Base-by-base conservation (phyloP, 176 grass and related monocot genomes). In the Chloris gayana region DNA sequence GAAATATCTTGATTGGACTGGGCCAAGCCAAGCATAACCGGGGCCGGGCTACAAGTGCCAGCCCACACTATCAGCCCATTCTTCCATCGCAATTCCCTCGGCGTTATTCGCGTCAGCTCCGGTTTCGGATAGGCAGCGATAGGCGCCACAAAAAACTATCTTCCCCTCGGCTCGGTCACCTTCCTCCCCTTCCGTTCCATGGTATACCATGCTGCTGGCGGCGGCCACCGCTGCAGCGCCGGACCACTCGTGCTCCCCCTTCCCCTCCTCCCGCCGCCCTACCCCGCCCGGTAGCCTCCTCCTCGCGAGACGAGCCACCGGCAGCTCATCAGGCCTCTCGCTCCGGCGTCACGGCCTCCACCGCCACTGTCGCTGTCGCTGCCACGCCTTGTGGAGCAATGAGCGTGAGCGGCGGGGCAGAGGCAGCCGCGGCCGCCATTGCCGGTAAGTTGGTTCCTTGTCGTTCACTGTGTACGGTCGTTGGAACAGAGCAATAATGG, bases 141-240 rank as follows among this genome's bases (percentile, higher is more conserved):
- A 88, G 86, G 86, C 81, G 30, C 21, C 65, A 66, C 79, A 64
- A 31, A 35, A 64, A 73, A 74, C 33, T 39, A 12, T 45, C 54
- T 41, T 9, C 45, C 22, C 67, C 15, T 72, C 70, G 19, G 21
- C 33, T 64, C 46, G 19, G 59, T 14, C 1, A 14, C 33, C 47
- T 33, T 57, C 64, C 24, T 75, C 60, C 75, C 74, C 32, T 75
- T 37, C 75, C 74, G 6, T 80, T 70, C 64, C 87, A 89, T 89
- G 87, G 76, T 88, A 80, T 75, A 76, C 76, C 87, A 89, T 85
- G 87, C 82, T 89, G 15, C 82, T 84, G 82, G 76, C 64, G 42
- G 76, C 64, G 26, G 53, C 81, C 24, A 68, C 76, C 39, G 44
- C 82, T 44, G 64, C 76, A 76, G 42, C 76, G 64, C 70, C 54